Percentiles rank a stretch among this genome's conserved stretches.
These are phyloP conservation scores for Sarocladiaceae sp. DNA, from an alignment of 2,329 filamentous ascomycete genomes.

Conservation along the genomic window DNA sequence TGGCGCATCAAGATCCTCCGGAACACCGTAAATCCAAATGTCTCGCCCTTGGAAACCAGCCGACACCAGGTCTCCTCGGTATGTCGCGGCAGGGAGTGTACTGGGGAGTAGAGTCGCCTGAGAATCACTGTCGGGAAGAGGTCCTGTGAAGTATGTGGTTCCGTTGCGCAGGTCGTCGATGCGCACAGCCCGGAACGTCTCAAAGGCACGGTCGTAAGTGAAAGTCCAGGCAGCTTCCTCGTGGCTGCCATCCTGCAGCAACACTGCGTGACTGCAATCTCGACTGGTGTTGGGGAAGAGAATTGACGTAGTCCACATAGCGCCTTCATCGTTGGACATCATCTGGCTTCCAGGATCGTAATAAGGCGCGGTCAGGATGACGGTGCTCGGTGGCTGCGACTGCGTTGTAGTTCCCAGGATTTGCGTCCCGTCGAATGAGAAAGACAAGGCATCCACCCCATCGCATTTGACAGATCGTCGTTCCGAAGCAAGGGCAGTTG, in stretches of 20 bases:
- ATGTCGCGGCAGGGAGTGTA: constrained; percentile 63
- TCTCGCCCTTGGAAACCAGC: constrained; percentile 67
- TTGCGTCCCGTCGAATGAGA: constrained; percentile 73
- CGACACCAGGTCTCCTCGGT: constrained; percentile 63
- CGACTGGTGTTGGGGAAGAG: constrained; percentile 75
- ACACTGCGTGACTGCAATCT: constrained; percentile 69
- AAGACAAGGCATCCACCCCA: constrained; percentile 65
- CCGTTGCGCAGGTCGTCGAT: constrained; percentile 70
- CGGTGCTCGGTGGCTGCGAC: constrained; percentile 59
- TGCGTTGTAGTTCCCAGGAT: constrained; percentile 62
- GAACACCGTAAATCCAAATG: constrained; percentile 74
- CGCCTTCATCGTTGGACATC: constrained; percentile 61
- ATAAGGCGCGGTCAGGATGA: constrained; percentile 73
- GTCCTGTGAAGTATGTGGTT: constrained; percentile 73
- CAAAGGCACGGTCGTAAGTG: constrained; percentile 69
- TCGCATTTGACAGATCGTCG: constrained; percentile 73
- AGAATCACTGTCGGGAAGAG: constrained; percentile 44
- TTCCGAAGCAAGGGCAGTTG: constrained; percentile 57
- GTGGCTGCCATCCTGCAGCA: constrained; percentile 55
- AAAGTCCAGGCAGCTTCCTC: constrained; percentile 71
- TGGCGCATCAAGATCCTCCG: constrained; percentile 61
- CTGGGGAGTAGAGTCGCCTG: constrained; percentile 58
- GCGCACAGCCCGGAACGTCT: constrained; percentile 71
- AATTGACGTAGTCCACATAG: constrained; percentile 81
- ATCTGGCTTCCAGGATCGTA: constrained; percentile 65